Base-by-base conservation (phyloP, 176 grass and related monocot genomes). In the Calamus simplicifolius region DNA sequence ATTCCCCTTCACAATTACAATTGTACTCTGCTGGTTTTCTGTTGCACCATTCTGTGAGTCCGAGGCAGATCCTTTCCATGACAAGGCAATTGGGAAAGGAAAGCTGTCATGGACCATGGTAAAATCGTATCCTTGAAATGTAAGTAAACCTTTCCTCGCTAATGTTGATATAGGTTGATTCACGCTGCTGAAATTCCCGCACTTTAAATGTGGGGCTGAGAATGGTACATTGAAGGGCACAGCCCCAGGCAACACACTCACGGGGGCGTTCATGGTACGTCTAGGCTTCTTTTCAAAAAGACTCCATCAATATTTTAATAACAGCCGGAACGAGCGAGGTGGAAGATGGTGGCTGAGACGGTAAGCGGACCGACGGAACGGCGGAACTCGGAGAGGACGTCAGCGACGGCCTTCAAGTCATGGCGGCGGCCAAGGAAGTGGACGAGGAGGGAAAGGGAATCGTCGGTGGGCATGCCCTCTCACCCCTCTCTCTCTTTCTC, bases 141-240 rank as follows among this genome's bases (percentile, higher is more conserved):
- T 43, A 10, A 43, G 35, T 43, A 10, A 43, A 43, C 12, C 8
- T 43, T 43, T 43, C 35, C 5, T 43, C 1, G 1, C 8, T 43
- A 43, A 43, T 43, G 35, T 43, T 43, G 35, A 10, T 8, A 12
- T 2, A 8, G 1, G 35, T 43, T 6, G 35, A 43, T 5, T 43
- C 35, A 43, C 8, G 8, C 35, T 43, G 35, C 35, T 95, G 85
- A 60, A 95, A 95, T 2, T 90, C 90, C 15, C 90, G 77, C 18
- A 95, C 90, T 90, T 81, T 95, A 54, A 95, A 95, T 31, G 90
- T 95, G 56, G 90, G 90, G 61, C 90, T 95, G 25, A 90, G 85
- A 48, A 95, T 86, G 52, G 90, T 86, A 81, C 90, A 95, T 27
- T 95, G 77, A 31, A 97, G 83, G 58, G 83, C 72, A 18, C 92